Evolutionary conservation across 1,284 basidiomycete genomes (phyloP), one percentile per base, ranked within the genome.

Genomic region (Ustilago loliicola): DNA sequence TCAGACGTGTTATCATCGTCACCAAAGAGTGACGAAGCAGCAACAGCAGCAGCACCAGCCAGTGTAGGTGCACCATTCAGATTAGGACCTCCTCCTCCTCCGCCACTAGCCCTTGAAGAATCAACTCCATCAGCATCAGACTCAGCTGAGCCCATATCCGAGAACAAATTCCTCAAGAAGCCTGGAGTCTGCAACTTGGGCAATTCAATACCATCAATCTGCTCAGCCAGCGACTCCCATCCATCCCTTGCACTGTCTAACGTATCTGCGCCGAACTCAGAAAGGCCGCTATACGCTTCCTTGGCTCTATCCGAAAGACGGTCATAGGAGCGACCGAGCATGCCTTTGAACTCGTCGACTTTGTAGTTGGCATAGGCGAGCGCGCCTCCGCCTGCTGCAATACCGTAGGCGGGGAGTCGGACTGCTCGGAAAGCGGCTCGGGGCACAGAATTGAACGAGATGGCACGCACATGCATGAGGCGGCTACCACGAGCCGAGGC

Each of bases 281-380:
- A 77, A n/a, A 83, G 50, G 1, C 73, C 73, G n/a, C 61, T 64
- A 45, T 72, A 81, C 25, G 77, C 72, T 8, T 78, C 77, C 25
- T 66, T 64, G 45, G 77, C 77, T 5, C 64, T 34, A 23, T 66
- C 77, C 19, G 80, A 79, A 6, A 73, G 57, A 7, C 58, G 61
- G 21, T 66, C 66, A 27, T 66, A 75, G 0, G 66, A 62, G 40
- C 71, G 69, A 34, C 77, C 79, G 48, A 81, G 57, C 58, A 72
- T 57, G 29, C 67, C 72, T 45, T 75, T 77, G 57, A 81, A 79
- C 47, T 83, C 77, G 58, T 85, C 84, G 17, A 85, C 74, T 67
- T 83, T 86, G 75, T 82, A 83, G 65, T 83, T 84, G 25, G 83
- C 80, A 47, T 85, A 84, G 9, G 85, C 82, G 15, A 84, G 72